phyloP scores from a whole-genome alignment of 2,329 filamentous ascomycete species.

The Alternaria incomplexa region DNA sequence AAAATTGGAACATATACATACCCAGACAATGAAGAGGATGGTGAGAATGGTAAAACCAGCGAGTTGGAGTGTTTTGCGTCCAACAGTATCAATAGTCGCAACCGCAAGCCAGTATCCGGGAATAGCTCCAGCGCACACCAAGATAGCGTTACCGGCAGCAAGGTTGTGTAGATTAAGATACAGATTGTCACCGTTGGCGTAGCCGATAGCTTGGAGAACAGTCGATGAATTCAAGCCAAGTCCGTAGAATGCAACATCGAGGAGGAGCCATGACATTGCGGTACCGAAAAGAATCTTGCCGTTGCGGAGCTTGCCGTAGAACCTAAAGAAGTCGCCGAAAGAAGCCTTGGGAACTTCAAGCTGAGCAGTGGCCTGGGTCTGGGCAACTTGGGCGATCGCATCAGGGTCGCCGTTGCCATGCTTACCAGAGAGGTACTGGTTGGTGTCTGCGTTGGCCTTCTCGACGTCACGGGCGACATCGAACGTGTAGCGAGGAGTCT shows the following conservation, averaged over 20 bases:
- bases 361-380: conserved; percentile 59
- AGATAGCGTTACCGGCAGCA: conserved; percentile 78
- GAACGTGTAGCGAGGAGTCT: conserved; percentile 51
- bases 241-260: conserved; percentile 65
- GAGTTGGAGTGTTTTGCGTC: conserved; percentile 54
- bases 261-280: conserved; percentile 72
- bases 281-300: conserved; percentile 77
- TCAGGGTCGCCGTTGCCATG: conserved; percentile 67
- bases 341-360: conserved; percentile 73
- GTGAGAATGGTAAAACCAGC: conserved; percentile 42
- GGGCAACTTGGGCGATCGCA: conserved; percentile 67
- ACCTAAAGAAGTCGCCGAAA: conserved; percentile 71
- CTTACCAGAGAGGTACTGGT: conserved; percentile 74
- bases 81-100: conserved; percentile 69
- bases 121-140: conserved; percentile 78
- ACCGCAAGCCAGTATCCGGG: conserved; percentile 74
- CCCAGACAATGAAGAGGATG: conserved; percentile 44
- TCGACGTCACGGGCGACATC: conserved; percentile 50
- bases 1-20: not conserved
- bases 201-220: conserved; percentile 75
- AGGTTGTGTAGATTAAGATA: conserved; percentile 76
- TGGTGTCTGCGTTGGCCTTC: conserved; percentile 70
- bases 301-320: conserved; percentile 76
- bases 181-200: conserved; percentile 64
- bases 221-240: conserved; percentile 77